These are phyloP conservation scores for Fremontodendron californicum DNA, from an alignment of 345 rosid species.

Conservation along the genomic window DNA sequence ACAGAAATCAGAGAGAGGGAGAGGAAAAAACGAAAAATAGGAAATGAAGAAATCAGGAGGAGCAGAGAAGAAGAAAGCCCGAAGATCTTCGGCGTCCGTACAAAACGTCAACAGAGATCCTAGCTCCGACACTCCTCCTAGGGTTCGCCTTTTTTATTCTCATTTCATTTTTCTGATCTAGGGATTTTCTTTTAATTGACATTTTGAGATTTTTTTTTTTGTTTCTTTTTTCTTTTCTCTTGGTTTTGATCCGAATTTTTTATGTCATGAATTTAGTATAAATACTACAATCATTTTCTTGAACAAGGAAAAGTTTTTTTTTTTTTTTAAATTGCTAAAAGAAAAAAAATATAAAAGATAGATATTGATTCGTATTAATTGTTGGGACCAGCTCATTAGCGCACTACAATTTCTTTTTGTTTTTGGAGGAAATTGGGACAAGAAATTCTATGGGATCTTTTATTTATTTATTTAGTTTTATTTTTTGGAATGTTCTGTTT, in stretches of 20 bases:
- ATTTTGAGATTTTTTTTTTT: neutral
- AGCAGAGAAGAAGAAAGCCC: constrained; percentile 88
- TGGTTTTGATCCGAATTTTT: neutral
- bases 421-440: neutral
- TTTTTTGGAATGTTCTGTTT: neutral
- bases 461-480: neutral
- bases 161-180: constrained; percentile 25
- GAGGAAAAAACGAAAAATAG: constrained; percentile 11
- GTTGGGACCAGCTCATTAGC: neutral
- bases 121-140: constrained; percentile 69
- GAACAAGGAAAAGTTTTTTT: neutral
- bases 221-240: neutral
- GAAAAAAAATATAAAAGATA: no score
- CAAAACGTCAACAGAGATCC: constrained; percentile 65
- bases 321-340: neutral
- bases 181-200: constrained; percentile 15
- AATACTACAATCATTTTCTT: neutral
- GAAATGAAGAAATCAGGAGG: constrained; percentile 83
- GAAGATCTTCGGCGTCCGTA: constrained; percentile 66
- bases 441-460: neutral
- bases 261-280: neutral
- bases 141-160: constrained; percentile 34
- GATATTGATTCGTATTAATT: neutral
- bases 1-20: neutral
- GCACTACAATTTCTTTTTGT: neutral